A percentile compares a stretch with the other conserved stretches of the same genome.
These are phyloP conservation scores for Nymphaea thermarum DNA, from an alignment of 164 flowering plant genomes.

Conservation along the genomic window DNA sequence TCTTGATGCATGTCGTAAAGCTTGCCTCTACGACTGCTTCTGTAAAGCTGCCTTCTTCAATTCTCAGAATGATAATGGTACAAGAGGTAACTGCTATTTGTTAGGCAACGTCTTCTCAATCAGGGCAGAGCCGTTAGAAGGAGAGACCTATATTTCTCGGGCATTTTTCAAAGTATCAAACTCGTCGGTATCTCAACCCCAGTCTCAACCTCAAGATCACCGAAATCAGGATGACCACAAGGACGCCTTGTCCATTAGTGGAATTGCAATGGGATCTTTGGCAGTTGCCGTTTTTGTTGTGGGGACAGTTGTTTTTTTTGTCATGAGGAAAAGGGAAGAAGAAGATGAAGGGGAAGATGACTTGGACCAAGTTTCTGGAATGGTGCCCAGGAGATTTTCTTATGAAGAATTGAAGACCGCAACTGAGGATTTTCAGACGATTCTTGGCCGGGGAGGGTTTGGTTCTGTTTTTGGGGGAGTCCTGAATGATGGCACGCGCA, in stretches of 20 bases:
- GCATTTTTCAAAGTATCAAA: constrained; percentile 4
- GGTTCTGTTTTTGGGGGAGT: constrained; percentile 19
- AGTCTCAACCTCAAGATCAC: neutral
- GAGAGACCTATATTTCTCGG: neutral
- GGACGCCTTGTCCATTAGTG: neutral
- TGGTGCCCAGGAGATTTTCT: constrained; percentile 10
- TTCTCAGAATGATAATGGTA: neutral
- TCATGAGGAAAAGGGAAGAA: neutral
- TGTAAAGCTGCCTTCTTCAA: constrained; percentile 2
- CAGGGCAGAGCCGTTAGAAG: neutral
- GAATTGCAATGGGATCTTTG: neutral
- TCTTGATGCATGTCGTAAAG: neutral
- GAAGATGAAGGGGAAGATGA: neutral
- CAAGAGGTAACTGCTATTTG: constrained; percentile 1
- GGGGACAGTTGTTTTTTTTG: neutral
- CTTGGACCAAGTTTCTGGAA: constrained; percentile 6
- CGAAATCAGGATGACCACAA: neutral
- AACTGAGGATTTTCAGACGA: constrained; percentile 8
- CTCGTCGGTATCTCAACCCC: neutral
- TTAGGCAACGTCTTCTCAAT: constrained; percentile 1
- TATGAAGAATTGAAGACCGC: constrained; percentile 15
- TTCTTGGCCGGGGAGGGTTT: constrained; percentile 19
- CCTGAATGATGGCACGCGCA: constrained; percentile 6
- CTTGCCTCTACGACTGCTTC: constrained; percentile 2
- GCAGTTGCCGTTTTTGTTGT: neutral